Evolutionary conservation across 2,329 filamentous ascomycete species (phyloP).

Genomic region (Alternaria ventricosa): DNA sequence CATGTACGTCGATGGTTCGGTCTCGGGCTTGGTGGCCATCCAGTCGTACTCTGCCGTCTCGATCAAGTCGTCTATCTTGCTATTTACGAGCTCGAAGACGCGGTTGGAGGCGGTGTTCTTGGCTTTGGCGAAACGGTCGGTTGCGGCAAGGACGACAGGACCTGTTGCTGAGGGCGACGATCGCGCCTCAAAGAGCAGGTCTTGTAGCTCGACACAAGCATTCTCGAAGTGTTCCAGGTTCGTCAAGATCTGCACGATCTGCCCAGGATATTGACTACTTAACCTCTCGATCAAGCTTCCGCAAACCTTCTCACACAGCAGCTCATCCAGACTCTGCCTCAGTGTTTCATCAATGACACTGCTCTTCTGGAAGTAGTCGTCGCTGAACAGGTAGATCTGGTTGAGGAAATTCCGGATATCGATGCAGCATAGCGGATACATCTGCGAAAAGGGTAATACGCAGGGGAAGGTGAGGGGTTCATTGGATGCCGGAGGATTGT

Average conservation of each 20-base stretch:
- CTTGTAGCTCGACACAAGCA: constrained; percentile 88
- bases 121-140: constrained; percentile 82
- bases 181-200: constrained; percentile 81
- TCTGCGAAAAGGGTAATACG: constrained; percentile 96
- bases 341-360: constrained; percentile 90
- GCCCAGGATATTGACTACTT: constrained; percentile 90
- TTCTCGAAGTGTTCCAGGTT: constrained; percentile 97
- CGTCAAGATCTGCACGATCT: constrained; percentile 98
- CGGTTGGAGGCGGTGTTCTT: constrained; percentile 97
- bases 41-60: constrained; percentile 98
- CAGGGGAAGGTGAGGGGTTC: constrained; percentile 81
- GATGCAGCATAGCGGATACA: constrained; percentile 98
- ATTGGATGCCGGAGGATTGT: constrained; percentile 63
- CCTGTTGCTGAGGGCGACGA: constrained; percentile 82
- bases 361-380: constrained; percentile 92
- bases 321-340: constrained; percentile 85
- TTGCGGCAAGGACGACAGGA: constrained; percentile 80
- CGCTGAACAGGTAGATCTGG: constrained; percentile 97
- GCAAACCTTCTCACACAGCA: constrained; percentile 93
- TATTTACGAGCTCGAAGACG: constrained; percentile 98
- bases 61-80: constrained; percentile 96
- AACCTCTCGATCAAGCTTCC: constrained; percentile 86
- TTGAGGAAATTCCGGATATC: constrained; percentile 97
- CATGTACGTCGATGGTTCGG: constrained; percentile 90
- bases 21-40: constrained; percentile 66